These are phyloP conservation scores for Termitomyces sp. DNA, from an alignment of 768 basidiomycete genomes.

Conservation along the genomic window DNA sequence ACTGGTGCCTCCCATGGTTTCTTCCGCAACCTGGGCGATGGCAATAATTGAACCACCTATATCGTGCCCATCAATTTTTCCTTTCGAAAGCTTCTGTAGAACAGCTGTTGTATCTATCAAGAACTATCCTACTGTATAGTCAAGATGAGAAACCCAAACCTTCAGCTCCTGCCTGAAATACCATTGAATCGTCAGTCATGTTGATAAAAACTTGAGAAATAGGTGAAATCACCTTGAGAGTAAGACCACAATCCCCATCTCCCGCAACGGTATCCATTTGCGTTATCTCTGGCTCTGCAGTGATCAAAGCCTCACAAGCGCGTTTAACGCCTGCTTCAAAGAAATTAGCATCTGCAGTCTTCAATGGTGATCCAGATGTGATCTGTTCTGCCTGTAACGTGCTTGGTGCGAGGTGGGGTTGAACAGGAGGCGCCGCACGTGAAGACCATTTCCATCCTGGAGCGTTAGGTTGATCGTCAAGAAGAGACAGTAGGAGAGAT, in stretches of 20 bases:
- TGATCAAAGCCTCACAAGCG: conserved; percentile 65
- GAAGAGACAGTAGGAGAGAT: conserved; percentile 54
- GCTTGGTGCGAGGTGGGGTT: conserved; percentile 17
- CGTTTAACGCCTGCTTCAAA: conserved; percentile 56
- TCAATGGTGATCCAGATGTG: conserved; percentile 18
- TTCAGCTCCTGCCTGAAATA: conserved; percentile 59
- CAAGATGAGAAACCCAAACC: conserved; percentile 33
- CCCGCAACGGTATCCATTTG: conserved; percentile 89
- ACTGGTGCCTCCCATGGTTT: conserved; percentile 88
- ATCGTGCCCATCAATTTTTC: conserved; percentile 58
- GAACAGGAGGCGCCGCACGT: conserved; percentile 31
- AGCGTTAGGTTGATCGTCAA: conserved; percentile 64
- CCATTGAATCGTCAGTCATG: neutral
- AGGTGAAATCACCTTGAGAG: conserved; percentile 38
- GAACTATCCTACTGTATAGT: neutral
- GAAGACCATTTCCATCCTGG: conserved; percentile 89
- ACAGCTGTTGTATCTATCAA: conserved; percentile 42
- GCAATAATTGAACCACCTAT: conserved; percentile 61
- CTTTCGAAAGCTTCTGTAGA: conserved; percentile 51
- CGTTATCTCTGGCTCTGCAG: conserved; percentile 87
- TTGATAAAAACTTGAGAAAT: neutral
- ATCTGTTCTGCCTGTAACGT: conserved; percentile 7
- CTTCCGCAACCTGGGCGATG: conserved; percentile 74
- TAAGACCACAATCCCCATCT: conserved; percentile 70
- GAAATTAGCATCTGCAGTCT: conserved; percentile 36